These are phyloP conservation scores for Raphanus raphanistrum DNA, from an alignment of 345 rosid genomes.

Conservation along the genomic window DNA sequence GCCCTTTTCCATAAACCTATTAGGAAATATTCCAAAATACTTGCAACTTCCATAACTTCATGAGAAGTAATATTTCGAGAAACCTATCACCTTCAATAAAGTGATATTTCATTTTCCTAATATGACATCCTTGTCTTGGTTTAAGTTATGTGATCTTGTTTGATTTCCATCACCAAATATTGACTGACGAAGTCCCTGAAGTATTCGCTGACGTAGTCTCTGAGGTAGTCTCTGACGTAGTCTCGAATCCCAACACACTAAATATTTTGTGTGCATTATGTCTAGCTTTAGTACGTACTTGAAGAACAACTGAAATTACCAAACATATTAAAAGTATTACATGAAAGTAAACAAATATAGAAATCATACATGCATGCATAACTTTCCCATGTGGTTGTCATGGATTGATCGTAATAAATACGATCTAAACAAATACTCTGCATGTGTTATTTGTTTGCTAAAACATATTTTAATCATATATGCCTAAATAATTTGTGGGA, in stretches of 20 bases:
- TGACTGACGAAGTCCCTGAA: too few relatives aligned
- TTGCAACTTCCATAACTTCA: too few relatives aligned
- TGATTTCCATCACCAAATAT: too few relatives aligned
- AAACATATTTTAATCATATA: neutral
- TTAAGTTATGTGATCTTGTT: too few relatives aligned
- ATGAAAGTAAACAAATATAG: neutral
- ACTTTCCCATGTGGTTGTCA: neutral
- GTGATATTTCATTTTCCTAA: too few relatives aligned
- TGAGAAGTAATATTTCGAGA: too few relatives aligned
- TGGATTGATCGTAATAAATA: neutral
- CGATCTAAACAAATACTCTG: neutral
- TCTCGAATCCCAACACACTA: neutral
- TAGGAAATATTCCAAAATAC: too few relatives aligned
- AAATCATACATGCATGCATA: neutral
- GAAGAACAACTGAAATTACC: neutral
- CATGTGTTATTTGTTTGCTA: neutral
- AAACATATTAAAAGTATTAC: neutral
- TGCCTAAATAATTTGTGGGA: slow-evolving; percentile 1
- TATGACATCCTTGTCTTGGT: too few relatives aligned
- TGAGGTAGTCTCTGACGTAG: too few relatives aligned
- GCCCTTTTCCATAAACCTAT: too few relatives aligned
- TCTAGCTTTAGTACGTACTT: neutral
- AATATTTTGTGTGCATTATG: neutral
- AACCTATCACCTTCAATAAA: too few relatives aligned
- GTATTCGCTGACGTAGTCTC: too few relatives aligned